Evolutionary conservation across 2,329 filamentous ascomycete species (phyloP).

Genomic region (Trematosphaeria pertusa): DNA sequence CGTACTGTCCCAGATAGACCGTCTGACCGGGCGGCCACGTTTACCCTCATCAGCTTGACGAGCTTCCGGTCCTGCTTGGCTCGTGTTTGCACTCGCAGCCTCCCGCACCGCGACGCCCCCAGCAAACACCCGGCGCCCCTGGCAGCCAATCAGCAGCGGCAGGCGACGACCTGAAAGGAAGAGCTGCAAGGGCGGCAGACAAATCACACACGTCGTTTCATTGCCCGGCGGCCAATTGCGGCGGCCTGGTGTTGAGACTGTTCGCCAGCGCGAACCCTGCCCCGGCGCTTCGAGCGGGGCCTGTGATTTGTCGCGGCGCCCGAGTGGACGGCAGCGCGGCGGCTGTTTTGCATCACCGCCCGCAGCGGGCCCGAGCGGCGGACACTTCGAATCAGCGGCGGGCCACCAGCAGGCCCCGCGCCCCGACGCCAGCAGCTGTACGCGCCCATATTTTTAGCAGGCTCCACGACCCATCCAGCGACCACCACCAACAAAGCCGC

Average conservation of each 20-base stretch:
- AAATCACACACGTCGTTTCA: slow-evolving; percentile 47
- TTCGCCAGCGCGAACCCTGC: slow-evolving; percentile 24
- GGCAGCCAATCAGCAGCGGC: slow-evolving; percentile 35
- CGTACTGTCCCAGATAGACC: slow-evolving; percentile 25
- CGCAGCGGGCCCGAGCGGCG: slow-evolving; percentile 16
- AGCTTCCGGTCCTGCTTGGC: slow-evolving; percentile 20
- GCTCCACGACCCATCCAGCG: slow-evolving; percentile 34
- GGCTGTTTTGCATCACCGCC: slow-evolving; percentile 38
- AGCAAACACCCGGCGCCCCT: slow-evolving; percentile 31
- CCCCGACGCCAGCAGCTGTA: slow-evolving; percentile 16
- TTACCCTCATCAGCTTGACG: slow-evolving; percentile 25
- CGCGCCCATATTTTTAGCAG: slow-evolving; percentile 41
- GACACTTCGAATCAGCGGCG: slow-evolving; percentile 16
- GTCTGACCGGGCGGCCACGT: slow-evolving; percentile 33
- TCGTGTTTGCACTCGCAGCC: slow-evolving; percentile 30
- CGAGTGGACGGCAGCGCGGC: slow-evolving; percentile 18
- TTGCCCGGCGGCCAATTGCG: slow-evolving; percentile 30
- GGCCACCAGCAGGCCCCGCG: slow-evolving; percentile 25
- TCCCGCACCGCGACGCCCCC: slow-evolving; percentile 33
- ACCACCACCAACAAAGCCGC: slow-evolving; percentile 43
- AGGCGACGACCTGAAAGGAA: slow-evolving; percentile 18
- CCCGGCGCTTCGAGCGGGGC: slow-evolving; percentile 38
- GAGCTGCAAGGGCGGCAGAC: slow-evolving; percentile 45
- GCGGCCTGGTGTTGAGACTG: slow-evolving; percentile 20
- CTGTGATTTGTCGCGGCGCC: slow-evolving; percentile 23